Evolutionary conservation across 116 monocot genomes (phyloP), one percentile per base, ranked within the genome.

Genomic region (Dioscorea cayenensis): DNA sequence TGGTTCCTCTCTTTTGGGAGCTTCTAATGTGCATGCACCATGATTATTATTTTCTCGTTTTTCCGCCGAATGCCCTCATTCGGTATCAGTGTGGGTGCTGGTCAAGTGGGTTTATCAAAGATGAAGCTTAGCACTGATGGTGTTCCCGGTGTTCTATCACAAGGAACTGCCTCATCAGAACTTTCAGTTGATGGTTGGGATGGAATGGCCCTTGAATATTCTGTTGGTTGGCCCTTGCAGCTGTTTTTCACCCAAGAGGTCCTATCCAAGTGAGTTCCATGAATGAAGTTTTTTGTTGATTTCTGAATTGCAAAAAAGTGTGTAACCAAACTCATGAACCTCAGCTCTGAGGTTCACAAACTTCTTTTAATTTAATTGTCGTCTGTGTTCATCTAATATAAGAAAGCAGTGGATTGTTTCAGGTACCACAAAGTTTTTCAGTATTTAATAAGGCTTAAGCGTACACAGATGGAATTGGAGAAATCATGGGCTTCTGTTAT

Each of bases 391-490:
- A 5, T 50, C 63, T 68, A 6, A 63, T 71, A 17, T 36, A 63
- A 6, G 18, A 68, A 71, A 61, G 35, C 59, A 59, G 22, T 77
- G 63, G 23, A 50, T 65, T 85, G 71, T 84, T 64, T n/a, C 85
- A 97, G 97, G 80, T 97, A 97, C 52, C 69, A 75, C 65, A 90
- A 80, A 74, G 86, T n/a, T 90, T 97, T 97, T 70, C 97, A 97
- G 66, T 97, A 92, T 74, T 75, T 97, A 60, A 84, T 90, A 63
- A 80, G 87, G 77, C 83, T 97, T 58, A 97, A 93, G 75, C 76
- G 97, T 82, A 93, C 97, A 62, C 97, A 97, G 71, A 97, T 97
- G 97, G 97, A 97, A 69, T 74, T 97, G 66, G 97, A 97, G 80
- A 97, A 85, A 71, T 88, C 88, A 70, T n/a, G n/a, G n/a, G n/a